Percentiles rank a stretch among this genome's conserved stretches.
These are phyloP conservation scores for Sicyos baderoa DNA, from an alignment of 306 rosid genomes.

Conservation along the genomic window DNA sequence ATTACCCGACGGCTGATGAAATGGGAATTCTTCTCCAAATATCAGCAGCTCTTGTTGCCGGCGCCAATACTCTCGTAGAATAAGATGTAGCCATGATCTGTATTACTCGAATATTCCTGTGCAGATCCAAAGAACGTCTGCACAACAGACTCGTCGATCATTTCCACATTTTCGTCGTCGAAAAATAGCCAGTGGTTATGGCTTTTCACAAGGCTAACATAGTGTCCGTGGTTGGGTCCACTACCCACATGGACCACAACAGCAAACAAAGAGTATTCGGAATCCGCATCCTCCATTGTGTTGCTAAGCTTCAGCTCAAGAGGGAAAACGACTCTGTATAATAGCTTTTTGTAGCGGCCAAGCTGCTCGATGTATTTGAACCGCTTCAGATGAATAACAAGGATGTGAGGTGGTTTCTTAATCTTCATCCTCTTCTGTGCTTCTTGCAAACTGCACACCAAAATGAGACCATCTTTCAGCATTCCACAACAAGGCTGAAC, in stretches of 20 bases:
- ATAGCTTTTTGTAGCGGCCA: constrained; percentile 89
- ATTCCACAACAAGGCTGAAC: no score
- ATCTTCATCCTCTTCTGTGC: constrained; percentile 99
- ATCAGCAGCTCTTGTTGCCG: constrained; percentile 45
- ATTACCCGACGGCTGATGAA: constrained; percentile 36
- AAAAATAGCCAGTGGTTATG: constrained; percentile 98
- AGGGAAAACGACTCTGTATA: constrained; percentile 90
- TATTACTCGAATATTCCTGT: constrained; percentile 89
- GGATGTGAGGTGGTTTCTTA: constrained; percentile 87
- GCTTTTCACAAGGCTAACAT: constrained; percentile 98
- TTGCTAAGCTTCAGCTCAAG: constrained; percentile 93
- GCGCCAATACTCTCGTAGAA: constrained; percentile 84
- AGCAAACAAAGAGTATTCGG: constrained; percentile 86
- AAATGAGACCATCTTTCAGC: constrained; percentile 24
- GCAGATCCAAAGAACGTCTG: constrained; percentile 99
- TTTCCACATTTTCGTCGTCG: constrained; percentile 96
- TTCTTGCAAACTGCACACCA: constrained; percentile 81
- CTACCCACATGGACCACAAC: constrained; percentile 97
- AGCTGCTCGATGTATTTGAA: constrained; percentile 96
- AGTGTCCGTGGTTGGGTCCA: constrained; percentile 99
- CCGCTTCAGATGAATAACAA: constrained; percentile 97
- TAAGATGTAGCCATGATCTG: constrained; percentile 96
- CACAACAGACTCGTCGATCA: constrained; percentile 95
- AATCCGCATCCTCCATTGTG: constrained; percentile 80
- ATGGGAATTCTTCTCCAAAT: constrained; percentile 17